These are phyloP conservation scores for Colletotrichum tropicicola DNA, from an alignment of 2,329 filamentous ascomycete genomes.

Conservation along the genomic window DNA sequence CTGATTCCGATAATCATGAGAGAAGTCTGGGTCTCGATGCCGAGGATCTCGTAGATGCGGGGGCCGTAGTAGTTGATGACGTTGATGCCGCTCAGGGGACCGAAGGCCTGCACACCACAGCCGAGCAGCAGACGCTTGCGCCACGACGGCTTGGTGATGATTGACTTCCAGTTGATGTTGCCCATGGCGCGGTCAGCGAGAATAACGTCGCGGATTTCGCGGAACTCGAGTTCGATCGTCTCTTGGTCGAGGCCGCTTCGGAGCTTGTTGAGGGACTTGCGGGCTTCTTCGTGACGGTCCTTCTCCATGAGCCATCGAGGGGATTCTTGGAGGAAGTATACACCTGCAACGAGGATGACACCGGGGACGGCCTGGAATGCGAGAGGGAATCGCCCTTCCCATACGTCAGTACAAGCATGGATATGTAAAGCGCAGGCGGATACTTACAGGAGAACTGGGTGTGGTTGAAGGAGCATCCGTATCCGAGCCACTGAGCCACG, in stretches of 20 bases:
- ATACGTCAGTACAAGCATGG: neutral
- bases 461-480: constrained; percentile 39
- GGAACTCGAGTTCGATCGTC: constrained; percentile 48
- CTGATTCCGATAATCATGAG: constrained; percentile 61
- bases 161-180: constrained; percentile 46
- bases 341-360: constrained; percentile 33
- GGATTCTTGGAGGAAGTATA: constrained; percentile 38
- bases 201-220: constrained; percentile 49
- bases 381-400: constrained; percentile 40
- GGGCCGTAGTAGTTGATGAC: constrained; percentile 48
- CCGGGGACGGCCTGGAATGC: constrained; percentile 38
- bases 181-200: constrained; percentile 43
- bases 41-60: constrained; percentile 52
- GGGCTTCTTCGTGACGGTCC: constrained; percentile 43
- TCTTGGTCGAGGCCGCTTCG: constrained; percentile 38
- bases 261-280: constrained; percentile 43
- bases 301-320: constrained; percentile 43
- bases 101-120: constrained; percentile 57
- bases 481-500: constrained; percentile 45
- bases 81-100: constrained; percentile 46
- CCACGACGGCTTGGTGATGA: constrained; percentile 52
- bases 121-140: constrained; percentile 55
- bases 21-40: constrained; percentile 51
- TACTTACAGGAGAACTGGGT: constrained; percentile 39
- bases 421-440: constrained; percentile 33